These are phyloP conservation scores for Lepidopterella palustris DNA, from an alignment of 495 filamentous ascomycete genomes.

Conservation along the genomic window DNA sequence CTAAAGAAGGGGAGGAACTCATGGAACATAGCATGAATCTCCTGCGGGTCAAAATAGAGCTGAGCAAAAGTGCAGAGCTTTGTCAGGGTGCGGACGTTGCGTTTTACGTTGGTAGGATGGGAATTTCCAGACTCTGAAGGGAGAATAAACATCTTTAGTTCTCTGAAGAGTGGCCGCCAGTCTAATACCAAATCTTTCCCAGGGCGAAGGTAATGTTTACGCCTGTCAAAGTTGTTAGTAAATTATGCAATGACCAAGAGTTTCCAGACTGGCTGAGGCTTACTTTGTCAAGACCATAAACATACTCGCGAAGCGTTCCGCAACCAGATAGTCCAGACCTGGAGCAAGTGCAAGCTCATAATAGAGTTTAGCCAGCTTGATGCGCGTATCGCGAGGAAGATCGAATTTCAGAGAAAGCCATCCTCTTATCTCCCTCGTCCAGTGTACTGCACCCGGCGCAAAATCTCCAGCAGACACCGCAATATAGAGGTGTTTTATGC, in stretches of 20 bases:
- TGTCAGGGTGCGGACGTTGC: slow-evolving; percentile 65
- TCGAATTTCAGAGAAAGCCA: slow-evolving; percentile 98
- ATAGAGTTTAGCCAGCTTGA: slow-evolving; percentile 81
- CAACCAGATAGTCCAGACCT: slow-evolving; percentile 70
- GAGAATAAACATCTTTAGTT: slow-evolving; percentile 81
- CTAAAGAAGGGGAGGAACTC: slow-evolving; percentile 95
- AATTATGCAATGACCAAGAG: background rate
- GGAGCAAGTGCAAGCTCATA: slow-evolving; percentile 91
- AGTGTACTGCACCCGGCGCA: slow-evolving; percentile 85
- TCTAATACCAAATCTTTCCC: slow-evolving; percentile 83
- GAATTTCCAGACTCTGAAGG: slow-evolving; percentile 65
- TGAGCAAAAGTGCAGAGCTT: slow-evolving; percentile 87
- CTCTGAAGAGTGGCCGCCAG: slow-evolving; percentile 87
- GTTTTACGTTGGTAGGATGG: slow-evolving; percentile 55
- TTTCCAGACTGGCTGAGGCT: slow-evolving; percentile 27
- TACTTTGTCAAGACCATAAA: slow-evolving; percentile 89
- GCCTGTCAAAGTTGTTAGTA: slow-evolving; percentile 51
- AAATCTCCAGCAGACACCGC: slow-evolving; percentile 89
- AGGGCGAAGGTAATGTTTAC: slow-evolving; percentile 89
- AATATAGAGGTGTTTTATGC: slow-evolving; percentile 87
- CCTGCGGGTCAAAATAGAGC: slow-evolving; percentile 83
- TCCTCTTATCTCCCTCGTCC: slow-evolving; percentile 91
- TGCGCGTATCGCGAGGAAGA: slow-evolving; percentile 71
- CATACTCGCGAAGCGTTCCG: slow-evolving; percentile 94
- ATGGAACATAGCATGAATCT: slow-evolving; percentile 80